These are phyloP conservation scores for Buxus sempervirens DNA, from an alignment of 164 flowering plant genomes.

Conservation along the genomic window DNA sequence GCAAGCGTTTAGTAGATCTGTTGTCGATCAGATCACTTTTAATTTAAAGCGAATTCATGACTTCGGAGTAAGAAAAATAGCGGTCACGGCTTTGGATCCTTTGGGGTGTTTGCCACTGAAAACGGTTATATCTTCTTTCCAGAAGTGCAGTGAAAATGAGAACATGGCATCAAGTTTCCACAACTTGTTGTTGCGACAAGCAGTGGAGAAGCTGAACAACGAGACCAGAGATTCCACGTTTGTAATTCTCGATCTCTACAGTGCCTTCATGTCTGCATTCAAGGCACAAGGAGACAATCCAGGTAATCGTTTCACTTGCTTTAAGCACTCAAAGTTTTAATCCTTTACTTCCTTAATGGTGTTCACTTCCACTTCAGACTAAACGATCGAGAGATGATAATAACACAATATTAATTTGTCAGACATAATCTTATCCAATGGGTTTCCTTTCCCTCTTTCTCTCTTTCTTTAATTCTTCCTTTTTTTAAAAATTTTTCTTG, in stretches of 20 bases:
- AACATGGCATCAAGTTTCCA: conserved; percentile 44
- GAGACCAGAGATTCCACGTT: conserved; percentile 27
- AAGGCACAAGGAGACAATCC: conserved; percentile 23
- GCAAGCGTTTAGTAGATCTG: conserved; percentile 36
- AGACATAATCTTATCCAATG: too few relatives aligned
- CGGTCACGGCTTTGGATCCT: conserved; percentile 46
- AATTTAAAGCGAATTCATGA: conserved; percentile 43
- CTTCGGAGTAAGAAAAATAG: conserved; percentile 51
- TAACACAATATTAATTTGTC: too few relatives aligned
- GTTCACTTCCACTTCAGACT: too few relatives aligned
- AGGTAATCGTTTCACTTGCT: too few relatives aligned
- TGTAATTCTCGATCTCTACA: conserved; percentile 48
- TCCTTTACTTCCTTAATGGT: too few relatives aligned
- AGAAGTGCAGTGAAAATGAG: conserved; percentile 39
- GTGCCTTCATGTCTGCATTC: conserved; percentile 44
- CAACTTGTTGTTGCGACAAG: conserved; percentile 49
- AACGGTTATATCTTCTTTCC: conserved; percentile 34
- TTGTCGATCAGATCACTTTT: conserved; percentile 47
- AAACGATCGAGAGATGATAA: too few relatives aligned
- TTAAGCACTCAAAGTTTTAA: too few relatives aligned
- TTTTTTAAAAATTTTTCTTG: too few relatives aligned
- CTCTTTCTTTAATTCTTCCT: too few relatives aligned
- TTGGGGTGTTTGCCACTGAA: conserved; percentile 65
- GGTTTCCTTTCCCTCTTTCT: too few relatives aligned
- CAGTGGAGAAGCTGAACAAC: conserved; percentile 45